phyloP scores from a whole-genome alignment of 257 asterid species.

The Solanum habrochaites region DNA sequence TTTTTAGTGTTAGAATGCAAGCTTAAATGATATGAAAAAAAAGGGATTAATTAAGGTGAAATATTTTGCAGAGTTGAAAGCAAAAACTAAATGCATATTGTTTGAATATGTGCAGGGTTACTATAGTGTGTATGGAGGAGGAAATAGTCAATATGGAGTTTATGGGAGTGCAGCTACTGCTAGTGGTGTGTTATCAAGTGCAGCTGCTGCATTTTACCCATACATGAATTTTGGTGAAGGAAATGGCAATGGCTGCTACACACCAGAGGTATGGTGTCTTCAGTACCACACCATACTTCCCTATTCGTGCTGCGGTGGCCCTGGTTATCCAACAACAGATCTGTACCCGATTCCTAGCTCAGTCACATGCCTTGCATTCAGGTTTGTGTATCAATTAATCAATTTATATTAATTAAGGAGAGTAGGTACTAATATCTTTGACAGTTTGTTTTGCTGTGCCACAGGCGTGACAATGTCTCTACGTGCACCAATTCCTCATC shows the following conservation, averaged over 20 bases:
- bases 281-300: conserved; percentile 69
- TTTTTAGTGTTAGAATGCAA: no score
- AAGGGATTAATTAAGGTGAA: background rate
- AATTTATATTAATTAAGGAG: background rate
- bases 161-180: conserved; percentile 44
- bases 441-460: conserved; percentile 97
- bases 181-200: conserved; percentile 43
- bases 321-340: conserved; percentile 46
- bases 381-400: conserved; percentile 28
- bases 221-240: conserved; percentile 66
- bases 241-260: conserved; percentile 29
- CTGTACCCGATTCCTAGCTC: conserved; percentile 67
- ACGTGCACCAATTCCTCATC: conserved; percentile 60
- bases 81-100: background rate
- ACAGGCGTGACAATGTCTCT: conserved; percentile 73
- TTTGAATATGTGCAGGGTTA: conserved; percentile 36
- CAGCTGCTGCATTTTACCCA: conserved; percentile 56
- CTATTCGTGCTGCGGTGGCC: conserved; percentile 32
- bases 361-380: conserved; percentile 74
- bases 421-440: conserved; percentile 52
- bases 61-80: background rate
- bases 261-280: conserved; percentile 51
- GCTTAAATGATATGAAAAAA: no score
- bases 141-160: conserved; percentile 45
- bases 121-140: conserved; percentile 74